Evolutionary conservation across 2,329 filamentous ascomycete species (phyloP).

Genomic region (Monosporascus sp.): DNA sequence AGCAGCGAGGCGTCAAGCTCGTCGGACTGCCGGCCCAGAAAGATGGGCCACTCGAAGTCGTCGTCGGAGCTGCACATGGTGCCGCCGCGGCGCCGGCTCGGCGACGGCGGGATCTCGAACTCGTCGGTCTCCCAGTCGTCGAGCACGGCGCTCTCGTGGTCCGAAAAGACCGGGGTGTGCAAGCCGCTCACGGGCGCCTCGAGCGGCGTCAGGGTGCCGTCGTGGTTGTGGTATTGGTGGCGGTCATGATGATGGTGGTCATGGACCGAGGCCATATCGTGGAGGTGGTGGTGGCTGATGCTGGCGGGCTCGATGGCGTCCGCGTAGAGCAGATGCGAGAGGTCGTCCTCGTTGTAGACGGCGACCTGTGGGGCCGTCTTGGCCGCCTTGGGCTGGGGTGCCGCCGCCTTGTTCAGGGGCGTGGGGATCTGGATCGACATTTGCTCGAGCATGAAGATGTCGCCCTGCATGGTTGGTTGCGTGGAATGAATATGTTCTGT

Average conservation of each 20-base stretch:
- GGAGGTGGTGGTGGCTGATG: conserved; percentile 1
- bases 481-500: neutral
- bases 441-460: neutral
- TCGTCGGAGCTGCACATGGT: conserved; percentile 8
- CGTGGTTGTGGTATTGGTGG: neutral
- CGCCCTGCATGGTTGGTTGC: neutral
- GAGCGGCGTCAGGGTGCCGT: conserved; percentile 5
- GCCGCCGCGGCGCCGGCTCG: conserved; percentile 5
- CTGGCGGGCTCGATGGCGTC: conserved; percentile 1
- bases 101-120: conserved; percentile 6
- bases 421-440: neutral
- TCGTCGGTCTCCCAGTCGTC: conserved; percentile 7
- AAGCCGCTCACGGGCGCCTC: conserved; percentile 1
- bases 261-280: neutral
- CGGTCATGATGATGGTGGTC: conserved; percentile 3
- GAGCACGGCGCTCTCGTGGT: conserved; percentile 4
- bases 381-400: neutral
- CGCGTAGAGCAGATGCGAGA: conserved; percentile 7
- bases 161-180: conserved; percentile 2
- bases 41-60: conserved; percentile 9
- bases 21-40: conserved; percentile 6
- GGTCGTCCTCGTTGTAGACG: conserved; percentile 13
- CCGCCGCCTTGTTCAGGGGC: neutral
- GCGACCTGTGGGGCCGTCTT: conserved; percentile 1
- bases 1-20: neutral